phyloP scores from a whole-genome alignment of 257 asterid genomes.

The Solanum tacnaense region DNA sequence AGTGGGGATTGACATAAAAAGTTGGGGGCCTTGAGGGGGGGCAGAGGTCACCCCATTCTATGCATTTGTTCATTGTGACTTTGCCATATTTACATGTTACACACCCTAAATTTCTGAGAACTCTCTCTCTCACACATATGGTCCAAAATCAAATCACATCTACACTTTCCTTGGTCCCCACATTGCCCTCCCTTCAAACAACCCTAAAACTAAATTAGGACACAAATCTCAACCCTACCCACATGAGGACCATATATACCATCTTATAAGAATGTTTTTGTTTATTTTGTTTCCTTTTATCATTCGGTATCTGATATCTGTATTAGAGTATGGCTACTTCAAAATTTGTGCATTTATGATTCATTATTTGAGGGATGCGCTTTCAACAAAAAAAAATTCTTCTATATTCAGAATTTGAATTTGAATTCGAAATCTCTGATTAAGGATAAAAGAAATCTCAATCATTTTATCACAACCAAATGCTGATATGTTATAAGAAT shows the following conservation, averaged over 20 bases:
- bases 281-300: neutral
- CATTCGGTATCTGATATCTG: accelerated
- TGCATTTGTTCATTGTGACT: neutral
- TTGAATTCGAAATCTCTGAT: neutral
- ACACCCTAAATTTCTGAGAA: neutral
- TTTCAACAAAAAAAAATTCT: neutral
- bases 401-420: accelerated
- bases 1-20: neutral
- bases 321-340: neutral
- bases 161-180: neutral
- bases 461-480: accelerated
- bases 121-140: neutral
- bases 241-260: conserved; percentile 4
- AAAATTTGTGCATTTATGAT: neutral
- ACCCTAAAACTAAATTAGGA: neutral
- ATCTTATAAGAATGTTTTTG: conserved; percentile 1
- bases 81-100: neutral
- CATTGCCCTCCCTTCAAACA: neutral
- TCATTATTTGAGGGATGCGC: neutral
- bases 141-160: neutral
- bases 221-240: neutral
- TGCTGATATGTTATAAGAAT: neutral
- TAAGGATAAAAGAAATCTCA: accelerated
- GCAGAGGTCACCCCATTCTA: neutral
- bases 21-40: neutral